Evolutionary conservation across 1,284 basidiomycete species (phyloP), one percentile per base, ranked within the genome.

Genomic region (Acaromyces ingoldii): DNA sequence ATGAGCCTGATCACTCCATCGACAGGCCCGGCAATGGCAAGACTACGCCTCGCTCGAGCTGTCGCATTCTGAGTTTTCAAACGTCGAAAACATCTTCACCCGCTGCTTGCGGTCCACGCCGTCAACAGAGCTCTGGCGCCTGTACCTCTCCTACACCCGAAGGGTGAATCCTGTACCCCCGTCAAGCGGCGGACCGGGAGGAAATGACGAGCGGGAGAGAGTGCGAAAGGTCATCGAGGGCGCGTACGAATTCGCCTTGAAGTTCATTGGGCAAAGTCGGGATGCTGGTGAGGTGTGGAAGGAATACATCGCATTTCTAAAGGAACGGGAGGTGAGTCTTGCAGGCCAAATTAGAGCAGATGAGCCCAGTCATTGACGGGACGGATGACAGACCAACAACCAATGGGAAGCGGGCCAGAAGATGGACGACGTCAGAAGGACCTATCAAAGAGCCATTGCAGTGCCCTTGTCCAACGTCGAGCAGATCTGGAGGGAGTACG

Each of bases 381-480:
- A n/a, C n/a, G n/a, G n/a, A n/a, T 13, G 28, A 31, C 24, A 29
- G 50, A 29, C 51, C 5, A 42, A 29, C 3, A 42, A 36, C 87
- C 88, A 21, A 10, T 97, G 92, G 92, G 91, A 97, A 74, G 85
- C 88, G 62, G 90, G 93, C 68, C 89, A 93, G 74, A 91, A 92
- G 76, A 91, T 91, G 85, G 93, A 97, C 68, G 83, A 84, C 3
- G 80, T 98, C 3, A 85, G 93, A 51, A 90, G 89, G 72, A 85
- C 89, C 3, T 96, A 93, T 77, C 91, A 95, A 69, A 84, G 89
- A 45, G 93, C 90, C 0, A 87, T 97, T 28, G 87, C 89, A 65
- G 89, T 95, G 21, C 95, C 95, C 0, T 81, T 97, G 63, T 86
- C 91, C 76, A 93, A 91, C 68, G 85, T 98, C 65, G 92, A 97